These are phyloP conservation scores for Coemansia biformis DNA, from an alignment of 192 early-diverging fungal genomes.

Conservation along the genomic window DNA sequence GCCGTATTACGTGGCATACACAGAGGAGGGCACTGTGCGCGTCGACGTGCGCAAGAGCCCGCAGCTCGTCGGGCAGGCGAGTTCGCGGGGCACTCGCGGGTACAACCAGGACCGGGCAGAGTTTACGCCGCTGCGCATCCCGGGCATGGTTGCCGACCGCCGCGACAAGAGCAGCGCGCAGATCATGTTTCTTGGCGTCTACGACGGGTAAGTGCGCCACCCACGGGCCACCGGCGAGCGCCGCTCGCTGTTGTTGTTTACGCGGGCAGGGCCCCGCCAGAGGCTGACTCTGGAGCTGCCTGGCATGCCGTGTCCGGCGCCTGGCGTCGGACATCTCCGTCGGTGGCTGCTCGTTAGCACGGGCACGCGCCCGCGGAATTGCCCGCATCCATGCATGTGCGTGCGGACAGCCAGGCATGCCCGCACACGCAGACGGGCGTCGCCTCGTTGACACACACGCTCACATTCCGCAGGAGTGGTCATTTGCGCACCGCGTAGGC, in stretches of 20 bases:
- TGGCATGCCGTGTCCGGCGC: no score
- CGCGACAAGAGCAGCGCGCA: slow-evolving; percentile 42
- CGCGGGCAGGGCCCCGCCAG: no score
- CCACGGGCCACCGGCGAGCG: no score
- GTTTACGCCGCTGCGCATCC: slow-evolving; percentile 46
- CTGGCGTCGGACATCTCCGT: no score
- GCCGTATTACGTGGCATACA: slow-evolving; percentile 47
- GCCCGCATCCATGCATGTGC: not conserved
- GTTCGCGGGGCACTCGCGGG: slow-evolving; percentile 36
- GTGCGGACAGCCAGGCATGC: no score
- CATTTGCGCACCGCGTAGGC: slow-evolving; percentile 16
- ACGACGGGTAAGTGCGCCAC: slow-evolving; percentile 35
- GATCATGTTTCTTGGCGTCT: slow-evolving; percentile 43
- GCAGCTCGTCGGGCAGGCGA: slow-evolving; percentile 36
- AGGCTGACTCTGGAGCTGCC: no score
- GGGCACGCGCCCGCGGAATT: no score
- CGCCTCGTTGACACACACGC: no score
- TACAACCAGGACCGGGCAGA: slow-evolving; percentile 49
- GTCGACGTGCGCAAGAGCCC: slow-evolving; percentile 50
- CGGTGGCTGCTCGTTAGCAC: no score
- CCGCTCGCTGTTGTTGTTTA: no score
- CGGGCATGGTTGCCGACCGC: slow-evolving; percentile 44
- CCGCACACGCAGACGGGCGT: not conserved
- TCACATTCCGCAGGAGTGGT: no score
- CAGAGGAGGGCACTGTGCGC: slow-evolving; percentile 41